Conservation (phyloP, 176 grass and related monocot genomes). For the Juncus inflexus region DNA sequence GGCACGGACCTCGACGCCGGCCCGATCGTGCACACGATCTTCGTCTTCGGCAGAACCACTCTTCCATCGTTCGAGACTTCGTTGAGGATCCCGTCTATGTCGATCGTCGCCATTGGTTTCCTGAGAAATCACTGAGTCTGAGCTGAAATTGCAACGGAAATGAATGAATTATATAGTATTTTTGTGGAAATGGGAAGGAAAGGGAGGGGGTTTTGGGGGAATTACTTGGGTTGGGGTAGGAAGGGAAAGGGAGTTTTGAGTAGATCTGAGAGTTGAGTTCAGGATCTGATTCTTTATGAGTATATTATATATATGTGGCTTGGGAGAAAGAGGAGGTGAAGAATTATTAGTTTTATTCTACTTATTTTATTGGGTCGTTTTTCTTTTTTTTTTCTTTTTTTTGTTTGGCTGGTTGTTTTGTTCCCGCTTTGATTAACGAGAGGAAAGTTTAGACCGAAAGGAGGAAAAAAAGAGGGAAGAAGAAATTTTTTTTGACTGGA, state of each 20-base stretch:
- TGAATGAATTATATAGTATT: not conserved
- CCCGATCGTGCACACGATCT: conserved; percentile 94
- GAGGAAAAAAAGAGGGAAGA: too few relatives aligned
- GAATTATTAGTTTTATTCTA: too few relatives aligned
- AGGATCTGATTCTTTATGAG: too few relatives aligned
- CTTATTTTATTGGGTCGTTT: too few relatives aligned
- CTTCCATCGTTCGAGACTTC: conserved; percentile 12
- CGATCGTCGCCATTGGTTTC: conserved; percentile 17
- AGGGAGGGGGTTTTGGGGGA: not conserved
- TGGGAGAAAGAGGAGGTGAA: too few relatives aligned
- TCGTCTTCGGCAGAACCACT: conserved; percentile 63
- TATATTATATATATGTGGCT: too few relatives aligned
- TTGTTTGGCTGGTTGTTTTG: too few relatives aligned
- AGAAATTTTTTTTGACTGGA: too few relatives aligned
- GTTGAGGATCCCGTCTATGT: conserved; percentile 13
- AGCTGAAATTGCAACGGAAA: not conserved
- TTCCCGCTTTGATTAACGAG: too few relatives aligned
- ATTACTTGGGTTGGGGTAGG: conserved; percentile 7
- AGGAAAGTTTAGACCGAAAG: too few relatives aligned
- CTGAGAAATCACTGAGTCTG: conserved; percentile 9
- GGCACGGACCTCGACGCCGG: conserved; percentile 80
- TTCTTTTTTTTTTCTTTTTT: too few relatives aligned
- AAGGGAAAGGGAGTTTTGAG: not conserved
- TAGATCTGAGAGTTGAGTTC: conserved; percentile 7
- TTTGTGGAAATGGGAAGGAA: conserved; percentile 1